Conservation (phyloP, 164 flowering plant genomes). For the Cinnamomum chago region DNA sequence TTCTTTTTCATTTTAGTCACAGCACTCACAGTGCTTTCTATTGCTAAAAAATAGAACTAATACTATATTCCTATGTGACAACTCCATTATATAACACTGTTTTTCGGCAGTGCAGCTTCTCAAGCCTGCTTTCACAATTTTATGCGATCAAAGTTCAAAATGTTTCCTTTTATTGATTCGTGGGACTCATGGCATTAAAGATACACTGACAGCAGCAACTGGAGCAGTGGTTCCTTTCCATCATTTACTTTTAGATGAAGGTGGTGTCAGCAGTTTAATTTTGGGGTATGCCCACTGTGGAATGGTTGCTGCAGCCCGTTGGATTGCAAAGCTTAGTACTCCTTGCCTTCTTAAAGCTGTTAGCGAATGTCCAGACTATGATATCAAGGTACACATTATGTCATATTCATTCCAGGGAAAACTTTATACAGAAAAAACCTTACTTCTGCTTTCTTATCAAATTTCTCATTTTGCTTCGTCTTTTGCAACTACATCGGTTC, state of each 20-base stretch:
- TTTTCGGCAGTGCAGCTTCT: conserved; percentile 61
- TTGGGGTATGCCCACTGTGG: conserved; percentile 98
- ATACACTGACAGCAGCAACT: conserved; percentile 91
- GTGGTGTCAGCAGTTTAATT: conserved; percentile 84
- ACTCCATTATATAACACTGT: not conserved
- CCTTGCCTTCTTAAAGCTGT: conserved; percentile 76
- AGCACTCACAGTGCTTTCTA: not conserved
- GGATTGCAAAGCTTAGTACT: conserved; percentile 84
- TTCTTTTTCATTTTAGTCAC: not conserved
- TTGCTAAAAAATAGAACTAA: not conserved
- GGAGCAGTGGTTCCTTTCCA: conserved; percentile 98
- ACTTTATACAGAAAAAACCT: too few relatives aligned
- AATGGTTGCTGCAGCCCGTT: conserved; percentile 99
- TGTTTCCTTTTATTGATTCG: conserved; percentile 85
- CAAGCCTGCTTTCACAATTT: conserved; percentile 92
- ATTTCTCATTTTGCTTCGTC: too few relatives aligned
- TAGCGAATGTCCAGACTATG: conserved; percentile 60
- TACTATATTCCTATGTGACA: not conserved
- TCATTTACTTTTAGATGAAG: conserved; percentile 89
- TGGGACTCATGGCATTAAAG: conserved; percentile 96
- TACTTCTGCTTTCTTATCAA: too few relatives aligned
- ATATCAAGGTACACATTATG: conserved; percentile 51
- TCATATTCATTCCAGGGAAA: not conserved
- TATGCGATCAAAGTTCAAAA: conserved; percentile 61
- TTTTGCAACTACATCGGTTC: too few relatives aligned